A percentile compares a stretch with the other conserved stretches of the same genome.
These are phyloP conservation scores for Pulveroboletus sp. DNA, from an alignment of 768 basidiomycete species.

Conservation along the genomic window DNA sequence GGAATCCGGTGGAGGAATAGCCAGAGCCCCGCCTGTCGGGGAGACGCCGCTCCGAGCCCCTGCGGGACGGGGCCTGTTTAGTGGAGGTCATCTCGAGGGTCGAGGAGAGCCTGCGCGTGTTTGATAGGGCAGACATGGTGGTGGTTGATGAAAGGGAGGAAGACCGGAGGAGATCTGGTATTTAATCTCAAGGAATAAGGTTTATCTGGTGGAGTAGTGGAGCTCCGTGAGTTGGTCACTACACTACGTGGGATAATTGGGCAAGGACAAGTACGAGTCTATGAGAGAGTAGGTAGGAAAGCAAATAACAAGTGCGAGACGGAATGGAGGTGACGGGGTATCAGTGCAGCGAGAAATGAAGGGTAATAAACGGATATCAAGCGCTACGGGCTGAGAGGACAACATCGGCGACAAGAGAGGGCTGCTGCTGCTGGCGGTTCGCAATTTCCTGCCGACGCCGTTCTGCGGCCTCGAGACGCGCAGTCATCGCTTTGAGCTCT, in stretches of 20 bases:
- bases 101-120: conserved; percentile 24
- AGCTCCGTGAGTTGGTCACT: not conserved
- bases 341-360: conserved; percentile 22
- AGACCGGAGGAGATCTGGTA: not conserved
- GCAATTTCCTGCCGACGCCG: conserved; percentile 47
- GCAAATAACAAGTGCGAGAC: conserved; percentile 10
- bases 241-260: conserved; percentile 8
- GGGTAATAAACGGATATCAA: conserved; percentile 30
- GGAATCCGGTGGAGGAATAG: conserved; percentile 38
- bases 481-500: conserved; percentile 71
- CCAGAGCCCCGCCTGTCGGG: conserved; percentile 50
- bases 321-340: conserved; percentile 26
- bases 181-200: conserved; percentile 17
- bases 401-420: conserved; percentile 9
- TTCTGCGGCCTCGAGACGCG: conserved; percentile 71
- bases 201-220: conserved; percentile 7
- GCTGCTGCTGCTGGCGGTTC: conserved; percentile 34
- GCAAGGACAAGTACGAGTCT: not conserved
- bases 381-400: conserved; percentile 13
- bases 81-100: conserved; percentile 32
- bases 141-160: conserved; percentile 6
- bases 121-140: conserved; percentile 18
- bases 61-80: conserved; percentile 36
- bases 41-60: conserved; percentile 41
- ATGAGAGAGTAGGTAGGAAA: conserved; percentile 7